Evolutionary conservation across 345 rosid species (phyloP), one percentile per base, ranked within the genome.

Genomic region (Aquilaria sinensis): DNA sequence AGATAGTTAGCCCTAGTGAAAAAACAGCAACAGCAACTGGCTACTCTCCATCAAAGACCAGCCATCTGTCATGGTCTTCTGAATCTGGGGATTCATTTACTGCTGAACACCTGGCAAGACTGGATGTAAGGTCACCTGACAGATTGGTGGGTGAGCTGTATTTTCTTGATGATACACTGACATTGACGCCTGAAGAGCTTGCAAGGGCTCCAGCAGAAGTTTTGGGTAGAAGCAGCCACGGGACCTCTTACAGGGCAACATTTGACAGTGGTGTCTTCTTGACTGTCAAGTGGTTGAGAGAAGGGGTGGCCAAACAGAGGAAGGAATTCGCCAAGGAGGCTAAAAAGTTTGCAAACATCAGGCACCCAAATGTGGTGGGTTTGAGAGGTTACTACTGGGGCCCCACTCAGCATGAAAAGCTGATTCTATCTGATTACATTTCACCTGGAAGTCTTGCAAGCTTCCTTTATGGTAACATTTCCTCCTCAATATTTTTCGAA

Each of bases 311-410:
- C 2, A 94, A 94, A 72, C 96, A 86, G 71, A 86, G 85, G 69
- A 94, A 94, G 66, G 97, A 90, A 67, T 94, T 94, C 73, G 84
- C 95, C n/a, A 94, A 88, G 81, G 99, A 94, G 67, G 99, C 95
- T 49, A 90, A 88, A 75, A 94, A 90, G 57, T 90, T 94, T 75
- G 81, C 99, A 0, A 94, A 90, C 74, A 88, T 94, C 60, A 78
- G 99, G 66, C 97, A 94, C 75, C 99, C 99, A 31, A 94, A 94
- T 72, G 99, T 94, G 31, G 99, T 90, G 51, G 90, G 95, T 47
- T 81, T 94, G 71, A 74, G 89, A 75, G 99, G 99, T 12, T 94
- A 94, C 81, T 94, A 94, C 54, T 94, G 99, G 99, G 99, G 99
- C 16, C 99, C 97, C 4, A 90, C 96, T 14, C 97, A 86, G 74